Base-by-base conservation (phyloP, 129 eudicot genomes). In the Solidago caesia region DNA sequence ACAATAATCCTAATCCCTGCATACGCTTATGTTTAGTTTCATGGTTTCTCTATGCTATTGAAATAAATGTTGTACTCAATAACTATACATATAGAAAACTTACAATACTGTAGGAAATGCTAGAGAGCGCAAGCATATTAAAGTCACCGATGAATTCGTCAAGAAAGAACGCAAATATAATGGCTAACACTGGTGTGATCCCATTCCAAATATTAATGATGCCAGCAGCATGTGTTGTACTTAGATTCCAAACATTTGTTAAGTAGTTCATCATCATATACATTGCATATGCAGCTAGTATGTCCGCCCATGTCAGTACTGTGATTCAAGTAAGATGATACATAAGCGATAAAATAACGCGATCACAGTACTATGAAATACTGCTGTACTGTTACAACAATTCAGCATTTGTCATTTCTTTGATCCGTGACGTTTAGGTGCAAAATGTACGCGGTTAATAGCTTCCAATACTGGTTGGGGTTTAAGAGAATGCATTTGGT, bases 1-100 rank as follows among this genome's bases (percentile, higher is more conserved):
- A 42, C 14, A 91, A 42, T 8, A 91, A 67, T 0, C 94, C 89
- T 75, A 91, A 63, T 45, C 94, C 97, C 97, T 91, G 83, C 55
- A 52, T 48, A 33, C 10, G 15, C 44, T 7, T 15, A 15, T 4
- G 46, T 44, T 27, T 8, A 1, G 6, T 33, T 15, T 55, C 2
- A 29, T 8, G 6, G 44, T 44, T 64, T 42, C 43, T 29, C 12
- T 1, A 11, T 15, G 5, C n/a, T 7, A 14, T 42, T 21, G 25
- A 46, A 68, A 42, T 21, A 16, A 59, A 51, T 33, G 46, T 13
- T 48, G 44, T 27, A 75, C 27, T 11, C 15, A 41, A 39, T 33
- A 64, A 41, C 26, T 63, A 39, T 26, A 33, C 1, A 43, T 6
- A 16, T 42, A 7, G 62, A 62, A 53, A 6, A 73, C 89, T 86